Evolutionary conservation across 179 eudicot genomes (phyloP).

Genomic region (Silene coronaria): DNA sequence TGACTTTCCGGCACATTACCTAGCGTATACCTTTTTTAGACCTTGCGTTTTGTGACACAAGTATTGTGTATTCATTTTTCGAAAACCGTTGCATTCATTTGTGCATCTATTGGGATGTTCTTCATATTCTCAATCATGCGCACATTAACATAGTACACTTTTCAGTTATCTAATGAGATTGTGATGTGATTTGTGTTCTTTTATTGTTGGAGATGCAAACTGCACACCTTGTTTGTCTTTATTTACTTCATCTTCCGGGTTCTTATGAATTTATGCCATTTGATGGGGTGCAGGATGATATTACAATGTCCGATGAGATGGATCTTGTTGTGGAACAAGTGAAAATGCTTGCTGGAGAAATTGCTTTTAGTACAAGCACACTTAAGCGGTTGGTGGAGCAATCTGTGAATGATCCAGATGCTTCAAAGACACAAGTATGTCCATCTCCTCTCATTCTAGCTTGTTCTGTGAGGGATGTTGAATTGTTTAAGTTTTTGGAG

Average conservation of each 20-base stretch:
- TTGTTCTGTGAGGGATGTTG: neutral
- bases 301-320: slow-evolving; percentile 77
- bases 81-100: neutral
- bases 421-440: slow-evolving; percentile 68
- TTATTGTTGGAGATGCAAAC: neutral
- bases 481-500: neutral
- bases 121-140: neutral
- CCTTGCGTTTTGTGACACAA: neutral
- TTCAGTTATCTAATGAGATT: neutral
- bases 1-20: neutral
- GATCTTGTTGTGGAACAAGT: slow-evolving; percentile 97
- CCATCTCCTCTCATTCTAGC: slow-evolving; percentile 4
- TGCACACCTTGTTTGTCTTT: neutral
- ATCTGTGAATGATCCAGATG: slow-evolving; percentile 74
- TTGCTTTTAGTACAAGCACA: slow-evolving; percentile 91
- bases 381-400: slow-evolving; percentile 93
- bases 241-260: neutral
- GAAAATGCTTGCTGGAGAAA: slow-evolving; percentile 99
- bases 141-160: too few relatives aligned
- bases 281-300: slow-evolving; percentile 50
- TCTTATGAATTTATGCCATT: slow-evolving; percentile 15
- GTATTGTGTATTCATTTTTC: too few relatives aligned
- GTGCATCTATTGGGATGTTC: neutral
- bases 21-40: neutral
- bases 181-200: neutral